Base-by-base conservation (phyloP, 2,329 filamentous ascomycete species). In the Epichloe gansuensis region DNA sequence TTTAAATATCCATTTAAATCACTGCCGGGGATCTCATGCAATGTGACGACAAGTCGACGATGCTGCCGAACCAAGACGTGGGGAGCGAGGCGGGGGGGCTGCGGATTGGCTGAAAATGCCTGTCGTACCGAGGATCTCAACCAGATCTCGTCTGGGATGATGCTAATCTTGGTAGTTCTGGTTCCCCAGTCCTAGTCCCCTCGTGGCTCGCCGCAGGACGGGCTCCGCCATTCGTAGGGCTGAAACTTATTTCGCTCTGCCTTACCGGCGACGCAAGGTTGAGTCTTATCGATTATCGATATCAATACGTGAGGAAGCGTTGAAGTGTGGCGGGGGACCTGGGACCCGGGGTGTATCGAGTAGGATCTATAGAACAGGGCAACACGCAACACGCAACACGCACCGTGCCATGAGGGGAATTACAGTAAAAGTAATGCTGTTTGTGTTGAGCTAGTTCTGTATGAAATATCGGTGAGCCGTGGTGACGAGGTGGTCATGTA, bases 261-360 rank as follows among this genome's bases (percentile, higher is more conserved):
- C 13, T 11, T 38, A 13, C 15, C 38, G 13, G 38, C 38, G 5
- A 6, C 15, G 13, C 38, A 13, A 12, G 42, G 42, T 25, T 17
- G 42, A 9, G 21, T 44, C 42, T 44, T 44, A 44, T 44, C 42
- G 42, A 44, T 44, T 28, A 21, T 12, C 11, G 15, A 31, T 11
- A 31, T 31, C 28, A 31, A 31, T 31, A 1, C 28, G 28, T 4
- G 28, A 28, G 28, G 28, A 25, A 25, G 5, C 25, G 25, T 25
- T 25, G 23, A 1, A 23, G 28, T 31, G 28, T 31, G 28, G 8
- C 23, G 23, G 21, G 42, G n/a, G n/a, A n/a, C n/a, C n/a, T n/a
- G n/a, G n/a, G n/a, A n/a, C n/a, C n/a, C n/a, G n/a, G 23, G 21
- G 42, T 15, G n/a, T n/a, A 3, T 9, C 58, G 59, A 69, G 35